phyloP scores from a whole-genome alignment of 768 basidiomycete species.

The Hygrophorus pudorinus region DNA sequence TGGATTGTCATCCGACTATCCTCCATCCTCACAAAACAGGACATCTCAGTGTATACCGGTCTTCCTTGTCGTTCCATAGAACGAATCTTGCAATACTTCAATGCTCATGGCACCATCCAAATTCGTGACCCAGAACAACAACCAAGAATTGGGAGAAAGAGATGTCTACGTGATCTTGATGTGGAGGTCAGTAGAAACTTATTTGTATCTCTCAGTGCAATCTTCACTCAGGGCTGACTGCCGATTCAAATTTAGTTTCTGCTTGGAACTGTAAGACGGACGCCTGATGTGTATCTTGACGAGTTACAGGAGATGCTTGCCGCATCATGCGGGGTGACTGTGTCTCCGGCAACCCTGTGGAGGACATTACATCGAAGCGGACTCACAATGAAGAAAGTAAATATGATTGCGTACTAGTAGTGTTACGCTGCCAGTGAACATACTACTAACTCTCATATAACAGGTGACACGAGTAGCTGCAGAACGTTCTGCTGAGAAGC shows the following conservation, averaged over 20 bases:
- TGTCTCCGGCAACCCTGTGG: constrained; percentile 9
- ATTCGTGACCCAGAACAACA: neutral
- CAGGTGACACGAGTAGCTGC: constrained; percentile 9
- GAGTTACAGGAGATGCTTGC: constrained; percentile 10
- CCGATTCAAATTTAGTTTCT: neutral
- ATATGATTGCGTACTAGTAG: neutral
- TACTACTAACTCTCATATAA: neutral
- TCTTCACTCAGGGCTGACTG: no score
- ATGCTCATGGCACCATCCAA: constrained; percentile 1
- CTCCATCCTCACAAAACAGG: constrained; percentile 1
- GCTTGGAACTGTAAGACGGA: neutral
- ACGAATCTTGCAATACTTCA: constrained; percentile 2
- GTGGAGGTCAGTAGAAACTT: constrained; percentile 6
- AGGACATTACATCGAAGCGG: constrained; percentile 9
- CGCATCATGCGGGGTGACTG: constrained; percentile 3
- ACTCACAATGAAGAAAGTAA: constrained; percentile 14
- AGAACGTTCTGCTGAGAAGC: constrained; percentile 9
- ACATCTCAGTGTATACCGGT: constrained; percentile 7
- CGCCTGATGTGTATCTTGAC: constrained; percentile 1
- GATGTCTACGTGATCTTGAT: constrained; percentile 5
- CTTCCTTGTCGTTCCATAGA: constrained; percentile 2
- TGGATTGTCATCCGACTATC: constrained; percentile 6
- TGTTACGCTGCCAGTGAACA: neutral
- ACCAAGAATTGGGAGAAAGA: neutral
- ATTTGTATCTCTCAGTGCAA: no score